Evolutionary conservation across 116 monocot genomes (phyloP), one percentile per base, ranked within the genome.

Genomic region (Phalaenopsis hybrid): DNA sequence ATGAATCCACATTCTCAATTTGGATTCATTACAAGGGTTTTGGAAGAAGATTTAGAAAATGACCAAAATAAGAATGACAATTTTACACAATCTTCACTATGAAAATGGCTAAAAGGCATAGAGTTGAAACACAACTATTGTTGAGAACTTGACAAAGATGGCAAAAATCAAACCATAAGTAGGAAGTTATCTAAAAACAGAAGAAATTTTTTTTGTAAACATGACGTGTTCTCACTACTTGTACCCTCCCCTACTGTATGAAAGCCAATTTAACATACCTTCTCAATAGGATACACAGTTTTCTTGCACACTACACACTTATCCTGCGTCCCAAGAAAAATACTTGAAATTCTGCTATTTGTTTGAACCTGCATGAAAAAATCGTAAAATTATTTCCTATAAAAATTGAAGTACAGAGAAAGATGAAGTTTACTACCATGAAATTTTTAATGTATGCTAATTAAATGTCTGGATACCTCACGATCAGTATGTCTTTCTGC

Each of bases 251-350:
- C 20, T 23, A 25, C 63, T 34, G 37, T 37, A 72, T 41, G 16
- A 72, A 13, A 4, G 72, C 11, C 13, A 72, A 46, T 44, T 49
- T 43, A 17, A 58, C 52, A 34, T 81, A 90, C 92, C 92, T 88
- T 90, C 43, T 92, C 92, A 72, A 90, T 84, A 44, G 92, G 92
- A 78, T 92, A 92, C 43, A 88, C 92, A 13, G 92, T 90, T 81
- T 90, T 92, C 21, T 79, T 84, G 84, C 92, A 92, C 33, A 81
- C 81, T 0, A 92, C 82, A 76, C 92, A 92, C 77, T 90, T 92
- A 4, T 92, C 92, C 84, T 88, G 88, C 7, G 92, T 92, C 20
- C 92, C 92, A 48, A 82, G 77, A 85, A 92, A 92, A n/a, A 88
- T 73, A 51, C 85, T 87, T 80, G 88, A 88, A 49, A 87, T 58